A percentile compares a stretch with the other conserved stretches of the same genome.
Evolutionary conservation across 805 yeast genomes (phyloP).

Genomic region (Danielia reshetovae): DNA sequence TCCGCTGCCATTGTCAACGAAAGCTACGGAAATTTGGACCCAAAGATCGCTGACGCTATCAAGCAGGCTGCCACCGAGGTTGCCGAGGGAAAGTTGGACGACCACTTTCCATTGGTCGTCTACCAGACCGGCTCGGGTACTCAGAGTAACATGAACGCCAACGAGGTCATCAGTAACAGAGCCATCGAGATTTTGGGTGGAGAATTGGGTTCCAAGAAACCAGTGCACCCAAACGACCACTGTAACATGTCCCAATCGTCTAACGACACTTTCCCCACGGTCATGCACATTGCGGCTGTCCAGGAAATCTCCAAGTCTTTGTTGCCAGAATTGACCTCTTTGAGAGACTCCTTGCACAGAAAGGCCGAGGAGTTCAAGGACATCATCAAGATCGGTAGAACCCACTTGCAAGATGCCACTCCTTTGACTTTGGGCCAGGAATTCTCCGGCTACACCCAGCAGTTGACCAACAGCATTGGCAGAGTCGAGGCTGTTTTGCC

Average conservation of each 20-base stretch:
- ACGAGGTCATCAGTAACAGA: conserved; percentile 97
- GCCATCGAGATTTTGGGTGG: conserved; percentile 97
- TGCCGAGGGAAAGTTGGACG: conserved; percentile 82
- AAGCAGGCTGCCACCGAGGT: conserved; percentile 95
- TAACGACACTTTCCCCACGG: conserved; percentile 98
- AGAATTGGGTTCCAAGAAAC: conserved; percentile 81
- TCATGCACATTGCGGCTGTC: conserved; percentile 99
- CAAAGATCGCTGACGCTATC: conserved; percentile 79
- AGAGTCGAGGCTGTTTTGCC: conserved; percentile 78
- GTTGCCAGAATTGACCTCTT: conserved; percentile 73
- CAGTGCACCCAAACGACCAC: conserved; percentile 98
- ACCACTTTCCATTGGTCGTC: conserved; percentile 96
- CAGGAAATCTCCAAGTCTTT: conserved; percentile 73
- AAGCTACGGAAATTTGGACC: conserved; percentile 74
- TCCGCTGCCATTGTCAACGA: conserved; percentile 92
- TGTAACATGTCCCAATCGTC: conserved; percentile 98
- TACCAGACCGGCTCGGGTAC: conserved; percentile 99
- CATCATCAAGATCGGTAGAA: conserved; percentile 98
- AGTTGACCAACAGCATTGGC: conserved; percentile 82
- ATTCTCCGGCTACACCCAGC: conserved; percentile 94
- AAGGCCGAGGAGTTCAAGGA: conserved; percentile 81
- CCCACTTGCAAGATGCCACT: conserved; percentile 98
- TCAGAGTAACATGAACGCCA: conserved; percentile 98
- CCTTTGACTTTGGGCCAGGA: conserved; percentile 98
- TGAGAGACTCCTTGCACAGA: conserved; percentile 71